Evolutionary conservation across 2,329 filamentous ascomycete genomes (phyloP), one percentile per base, ranked within the genome.

Genomic region (Diaporthe destruens): DNA sequence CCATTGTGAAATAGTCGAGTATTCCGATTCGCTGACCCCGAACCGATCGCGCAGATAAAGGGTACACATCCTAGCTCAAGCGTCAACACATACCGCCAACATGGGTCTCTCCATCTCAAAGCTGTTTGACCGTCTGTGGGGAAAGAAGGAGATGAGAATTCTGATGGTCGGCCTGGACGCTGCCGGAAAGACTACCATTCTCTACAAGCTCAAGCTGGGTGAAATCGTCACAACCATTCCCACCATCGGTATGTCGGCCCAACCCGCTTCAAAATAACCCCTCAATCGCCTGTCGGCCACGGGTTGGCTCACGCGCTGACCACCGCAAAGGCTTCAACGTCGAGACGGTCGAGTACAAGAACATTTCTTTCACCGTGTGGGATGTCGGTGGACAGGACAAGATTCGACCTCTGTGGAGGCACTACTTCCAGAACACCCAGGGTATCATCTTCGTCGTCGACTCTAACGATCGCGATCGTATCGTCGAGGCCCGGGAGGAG

Each of bases 81-180:
- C 47, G 51, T 49, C 65, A 32, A 68, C 82, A 70, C 74, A 80
- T 81, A 84, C 85, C 88, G 89, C 89, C 88, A 95, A 86, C 86
- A 99, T 99, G 96, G 96, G 96, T 97, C 90, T 98, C 86, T 91
- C 93, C 83, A 94, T 98, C 87, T 98, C 95, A 81, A 98, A 96
- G 91, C 85, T 98, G 83, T 96, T 98, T 85, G 94, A 97, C 84
- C 92, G 93, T 88, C 91, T 98, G 85, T 98, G 94, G 93, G 95
- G 96, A 82, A 98, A 98, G 93, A 98, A 98, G 92, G 96, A 99
- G 92, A 99, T 99, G 96, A 92, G 96, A 90, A 98, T 99, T 88
- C 87, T 99, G 86, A 99, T 99, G 96, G 95, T 99, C 80, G 96
- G 96, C 91, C 92, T 99, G 81, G 96, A 99, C 86, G 96, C 96